A percentile compares a stretch with the other conserved stretches of the same genome.
Evolutionary conservation across 228 moss, liverwort and hornwort species (phyloP).

Genomic region (Sphagnum fallax): DNA sequence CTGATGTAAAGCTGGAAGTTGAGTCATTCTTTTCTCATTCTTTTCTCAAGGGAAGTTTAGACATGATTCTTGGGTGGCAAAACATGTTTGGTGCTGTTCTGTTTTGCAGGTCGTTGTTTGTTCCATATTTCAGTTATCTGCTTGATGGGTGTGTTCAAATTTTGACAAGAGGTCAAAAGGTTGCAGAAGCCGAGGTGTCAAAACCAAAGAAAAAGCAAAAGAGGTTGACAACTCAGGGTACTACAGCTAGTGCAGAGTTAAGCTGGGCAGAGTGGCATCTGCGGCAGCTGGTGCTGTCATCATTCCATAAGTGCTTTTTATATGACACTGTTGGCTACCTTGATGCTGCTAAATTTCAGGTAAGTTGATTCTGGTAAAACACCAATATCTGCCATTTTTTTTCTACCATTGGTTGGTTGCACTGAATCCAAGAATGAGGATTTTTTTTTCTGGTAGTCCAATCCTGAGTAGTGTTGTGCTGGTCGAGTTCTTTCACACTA

Average conservation of each 20-base stretch:
- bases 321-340: constrained; percentile 79
- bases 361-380: constrained; percentile 7
- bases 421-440: too few relatives aligned
- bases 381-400: background rate
- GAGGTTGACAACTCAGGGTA: constrained; percentile 18
- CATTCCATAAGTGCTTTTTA: constrained; percentile 87
- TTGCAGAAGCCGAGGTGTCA: constrained; percentile 13
- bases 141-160: constrained; percentile 62
- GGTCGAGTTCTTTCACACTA: background rate
- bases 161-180: constrained; percentile 36
- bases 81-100: background rate
- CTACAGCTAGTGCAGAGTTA: constrained; percentile 8
- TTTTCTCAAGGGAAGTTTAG: background rate
- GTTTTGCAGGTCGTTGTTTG: constrained; percentile 74
- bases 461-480: too few relatives aligned
- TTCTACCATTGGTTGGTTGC: background rate
- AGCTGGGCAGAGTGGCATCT: constrained; percentile 71
- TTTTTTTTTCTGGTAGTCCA: too few relatives aligned
- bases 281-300: constrained; percentile 71
- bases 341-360: constrained; percentile 88
- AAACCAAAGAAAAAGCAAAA: constrained; percentile 76
- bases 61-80: background rate
- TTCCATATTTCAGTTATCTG: constrained; percentile 89
- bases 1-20: too few relatives aligned
- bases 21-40: background rate